Evolutionary conservation across 305 asterid genomes (phyloP).

Genomic region (Rubia peregrina): DNA sequence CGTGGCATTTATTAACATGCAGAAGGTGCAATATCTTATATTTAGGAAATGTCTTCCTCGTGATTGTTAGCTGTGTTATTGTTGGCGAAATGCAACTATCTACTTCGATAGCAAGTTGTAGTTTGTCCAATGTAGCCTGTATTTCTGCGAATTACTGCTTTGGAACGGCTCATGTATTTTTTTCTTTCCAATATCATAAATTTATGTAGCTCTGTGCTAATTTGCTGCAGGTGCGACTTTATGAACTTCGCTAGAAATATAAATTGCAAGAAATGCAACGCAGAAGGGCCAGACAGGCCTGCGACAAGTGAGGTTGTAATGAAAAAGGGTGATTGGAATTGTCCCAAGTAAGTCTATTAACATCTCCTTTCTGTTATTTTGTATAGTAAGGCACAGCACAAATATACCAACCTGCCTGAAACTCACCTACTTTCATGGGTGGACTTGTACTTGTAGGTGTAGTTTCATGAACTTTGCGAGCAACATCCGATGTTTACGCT

Average conservation of each 20-base stretch:
- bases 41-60: not conserved
- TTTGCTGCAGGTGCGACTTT: conserved; percentile 66
- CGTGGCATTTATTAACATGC: not conserved
- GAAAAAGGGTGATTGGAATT: conserved; percentile 87
- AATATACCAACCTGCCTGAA: not conserved
- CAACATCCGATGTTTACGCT: conserved; percentile 51
- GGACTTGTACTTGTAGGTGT: conserved; percentile 36
- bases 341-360: conserved; percentile 51
- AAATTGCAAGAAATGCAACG: conserved; percentile 50
- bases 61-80: not conserved
- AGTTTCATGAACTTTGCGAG: conserved; percentile 67
- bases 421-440: conserved; percentile 1
- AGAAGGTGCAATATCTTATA: not conserved
- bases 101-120: not conserved
- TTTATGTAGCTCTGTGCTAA: conserved; percentile 6
- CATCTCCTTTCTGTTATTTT: not conserved
- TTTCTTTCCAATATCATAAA: not conserved
- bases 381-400: not conserved
- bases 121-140: not conserved
- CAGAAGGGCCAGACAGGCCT: conserved; percentile 33
- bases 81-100: conserved; percentile 1
- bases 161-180: not conserved
- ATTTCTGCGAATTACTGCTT: not conserved
- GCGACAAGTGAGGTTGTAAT: conserved; percentile 23
- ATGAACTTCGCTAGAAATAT: conserved; percentile 64